Base-by-base conservation (phyloP, 2,329 filamentous ascomycete genomes). In the Colletotrichum sp. region DNA sequence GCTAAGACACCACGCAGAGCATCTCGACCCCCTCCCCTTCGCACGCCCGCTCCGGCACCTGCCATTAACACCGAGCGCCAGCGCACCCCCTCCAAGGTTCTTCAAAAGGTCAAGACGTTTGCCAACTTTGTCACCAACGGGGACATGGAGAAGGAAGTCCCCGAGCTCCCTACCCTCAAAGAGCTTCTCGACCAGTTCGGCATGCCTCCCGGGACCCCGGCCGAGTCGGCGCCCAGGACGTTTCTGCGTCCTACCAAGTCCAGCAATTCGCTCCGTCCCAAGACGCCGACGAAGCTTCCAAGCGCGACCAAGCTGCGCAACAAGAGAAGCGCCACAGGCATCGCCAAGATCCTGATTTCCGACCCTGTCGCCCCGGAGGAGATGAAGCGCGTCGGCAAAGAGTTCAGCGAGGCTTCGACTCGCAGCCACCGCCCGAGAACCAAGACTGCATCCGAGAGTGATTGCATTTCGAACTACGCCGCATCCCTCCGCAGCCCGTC, bases 61-160 rank as follows among this genome's bases (percentile, higher is more conserved):
- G 13, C 12, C 8, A 7, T 51, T 2, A 13, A 15, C 6, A n/a
- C 29, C 5, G 70, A 74, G 3, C 72, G 66, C 11, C 64, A 59
- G n/a, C 59, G 33, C 6, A 74, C 72, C 2, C 72, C 72, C 6
- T 70, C 75, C 13, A 69, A 67, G 55, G 65, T 74, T 16, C 63
- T 75, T 8, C 47, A 65, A 54, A 76, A 72, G 24, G 73, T 76
- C 47, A 76, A 71, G 67, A 73, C 75, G 3, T 71, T 76, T 24
- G 70, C 73, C 47, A 71, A 61, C 38, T 69, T 71, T 27, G 54
- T 65, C 33, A 51, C 64, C 6, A 64, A 54, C 15, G 43, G 34
- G 7, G 69, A 73, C 7, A 24, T 63, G 24, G 72, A 73, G 31
- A 73, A 66, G 59, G 70, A 73, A 1, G 47, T 62, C 15, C 72